A percentile compares a stretch with the other conserved stretches of the same genome.
These are phyloP conservation scores for Anthostomella pinea DNA, from an alignment of 2,329 filamentous ascomycete species.

Conservation along the genomic window DNA sequence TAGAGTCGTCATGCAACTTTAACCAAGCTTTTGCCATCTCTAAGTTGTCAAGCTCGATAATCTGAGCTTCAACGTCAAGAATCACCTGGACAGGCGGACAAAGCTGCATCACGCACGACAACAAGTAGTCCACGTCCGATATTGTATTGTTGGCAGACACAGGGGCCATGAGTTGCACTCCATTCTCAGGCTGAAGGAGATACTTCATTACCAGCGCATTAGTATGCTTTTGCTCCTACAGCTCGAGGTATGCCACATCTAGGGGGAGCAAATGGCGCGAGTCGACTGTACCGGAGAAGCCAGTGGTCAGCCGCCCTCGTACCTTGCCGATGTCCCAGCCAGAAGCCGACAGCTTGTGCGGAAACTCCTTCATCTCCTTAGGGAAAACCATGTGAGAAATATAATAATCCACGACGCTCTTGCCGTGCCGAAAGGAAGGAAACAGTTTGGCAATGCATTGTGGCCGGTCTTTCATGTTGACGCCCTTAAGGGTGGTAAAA, in stretches of 20 bases:
- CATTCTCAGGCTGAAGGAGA: too few relatives aligned
- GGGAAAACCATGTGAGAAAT: slow-evolving; percentile 57
- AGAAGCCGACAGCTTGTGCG: slow-evolving; percentile 58
- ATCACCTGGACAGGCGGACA: slow-evolving; percentile 39
- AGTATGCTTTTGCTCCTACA: slow-evolving; percentile 53
- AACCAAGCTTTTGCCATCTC: slow-evolving; percentile 52
- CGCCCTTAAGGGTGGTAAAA: too few relatives aligned
- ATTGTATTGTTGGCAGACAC: too few relatives aligned
- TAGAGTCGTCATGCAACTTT: slow-evolving; percentile 23
- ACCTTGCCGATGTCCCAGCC: slow-evolving; percentile 60
- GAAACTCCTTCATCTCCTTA: slow-evolving; percentile 59
- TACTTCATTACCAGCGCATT: slow-evolving; percentile 62
- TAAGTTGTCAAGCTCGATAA: slow-evolving; percentile 59
- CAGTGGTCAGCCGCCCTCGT: slow-evolving; percentile 51
- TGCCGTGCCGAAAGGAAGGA: slow-evolving; percentile 48
- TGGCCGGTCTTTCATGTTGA: too few relatives aligned
- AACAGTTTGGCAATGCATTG: slow-evolving; percentile 51
- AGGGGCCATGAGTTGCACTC: too few relatives aligned
- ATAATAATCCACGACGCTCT: slow-evolving; percentile 60
- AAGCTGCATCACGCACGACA: neutral
- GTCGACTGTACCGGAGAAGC: slow-evolving; percentile 72
- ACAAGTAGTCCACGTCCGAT: too few relatives aligned
- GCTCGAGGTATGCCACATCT: slow-evolving; percentile 58
- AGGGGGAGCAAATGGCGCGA: slow-evolving; percentile 56
- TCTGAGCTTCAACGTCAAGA: slow-evolving; percentile 62